Base-by-base conservation (phyloP, 2,329 filamentous ascomycete genomes). In the Thielaviopsis cerberus region DNA sequence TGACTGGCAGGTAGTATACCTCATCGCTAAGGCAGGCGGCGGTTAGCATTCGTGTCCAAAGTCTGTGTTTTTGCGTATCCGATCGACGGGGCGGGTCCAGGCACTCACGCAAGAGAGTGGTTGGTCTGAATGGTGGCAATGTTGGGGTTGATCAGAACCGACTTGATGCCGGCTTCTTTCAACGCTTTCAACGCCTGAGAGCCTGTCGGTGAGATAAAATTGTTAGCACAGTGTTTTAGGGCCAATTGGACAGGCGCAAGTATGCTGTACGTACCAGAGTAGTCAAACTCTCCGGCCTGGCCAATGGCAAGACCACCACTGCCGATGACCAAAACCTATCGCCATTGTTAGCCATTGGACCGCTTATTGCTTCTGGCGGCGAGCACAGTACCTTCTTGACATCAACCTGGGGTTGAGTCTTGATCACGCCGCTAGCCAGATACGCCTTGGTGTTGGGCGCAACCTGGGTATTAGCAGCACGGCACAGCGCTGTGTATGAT, bases 91-190 rank as follows among this genome's bases (percentile, higher is more conserved):
- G 41, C 41, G 41, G 41, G 41, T 48, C 20, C n/a, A n/a, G 41
- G 41, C 41, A 55, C 59, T 57, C 48, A 60, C 59, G 89, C 89
- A 69, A 97, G 85, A 67, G 85, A 84, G 77, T 97, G 91, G 71
- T 94, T 89, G 65, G 91, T 97, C 74, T 97, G 91, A 68, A 97
- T 97, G 60, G 92, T 97, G 61, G 91, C 91, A 70, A 97, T 97
- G 71, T 97, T 97, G 66, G 91, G 91, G 74, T 97, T 97, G 71
- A 97, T 90, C 63, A 97, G 82, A 58, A 97, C 86, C 10, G 91
- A 95, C 64, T 83, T 74, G 61, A 97, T 87, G 62, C 88, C 88
- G 63, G 90, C 91, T 74, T 97, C 91, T 73, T 95, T 97, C 62
- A 98, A 78, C 45, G 92, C 92, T 74, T 97, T 97, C 62, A 98